Evolutionary conservation across 2,329 filamentous ascomycete genomes (phyloP).

Genomic region (Colletotrichum phormii): DNA sequence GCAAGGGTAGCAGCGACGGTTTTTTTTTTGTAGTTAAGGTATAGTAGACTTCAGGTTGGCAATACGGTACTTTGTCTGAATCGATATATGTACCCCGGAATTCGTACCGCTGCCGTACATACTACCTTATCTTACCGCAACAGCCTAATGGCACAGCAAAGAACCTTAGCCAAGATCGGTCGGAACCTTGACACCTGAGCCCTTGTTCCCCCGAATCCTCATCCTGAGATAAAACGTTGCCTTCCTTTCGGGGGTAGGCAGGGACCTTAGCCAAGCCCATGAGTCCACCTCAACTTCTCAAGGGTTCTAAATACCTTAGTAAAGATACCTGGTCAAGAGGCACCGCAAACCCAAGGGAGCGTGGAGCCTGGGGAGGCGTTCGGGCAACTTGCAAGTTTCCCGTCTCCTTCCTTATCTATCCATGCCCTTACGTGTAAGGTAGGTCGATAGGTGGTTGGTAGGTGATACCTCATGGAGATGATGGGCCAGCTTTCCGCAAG

Average conservation of each 20-base stretch:
- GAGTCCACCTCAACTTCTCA: too few relatives aligned
- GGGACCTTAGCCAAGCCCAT: background rate
- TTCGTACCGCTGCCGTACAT: too few relatives aligned
- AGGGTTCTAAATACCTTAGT: too few relatives aligned
- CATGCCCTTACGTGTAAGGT: background rate
- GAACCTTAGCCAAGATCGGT: background rate
- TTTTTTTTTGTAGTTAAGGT: background rate
- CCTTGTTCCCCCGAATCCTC: background rate
- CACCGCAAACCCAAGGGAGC: background rate
- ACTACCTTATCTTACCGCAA: background rate
- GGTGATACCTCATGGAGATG: background rate
- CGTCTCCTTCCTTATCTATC: background rate
- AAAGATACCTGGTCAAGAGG: background rate
- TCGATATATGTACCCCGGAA: too few relatives aligned
- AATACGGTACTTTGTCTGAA: too few relatives aligned
- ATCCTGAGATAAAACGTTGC: background rate
- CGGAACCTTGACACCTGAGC: background rate
- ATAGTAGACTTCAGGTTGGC: background rate
- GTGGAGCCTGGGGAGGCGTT: background rate
- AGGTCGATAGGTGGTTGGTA: background rate
- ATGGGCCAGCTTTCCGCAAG: background rate
- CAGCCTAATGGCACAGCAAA: background rate
- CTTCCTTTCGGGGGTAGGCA: background rate
- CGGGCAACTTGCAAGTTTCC: background rate
- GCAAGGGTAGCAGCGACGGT: background rate